These are phyloP conservation scores for Nicotiana knightiana DNA, from an alignment of 257 asterid genomes.

Conservation along the genomic window DNA sequence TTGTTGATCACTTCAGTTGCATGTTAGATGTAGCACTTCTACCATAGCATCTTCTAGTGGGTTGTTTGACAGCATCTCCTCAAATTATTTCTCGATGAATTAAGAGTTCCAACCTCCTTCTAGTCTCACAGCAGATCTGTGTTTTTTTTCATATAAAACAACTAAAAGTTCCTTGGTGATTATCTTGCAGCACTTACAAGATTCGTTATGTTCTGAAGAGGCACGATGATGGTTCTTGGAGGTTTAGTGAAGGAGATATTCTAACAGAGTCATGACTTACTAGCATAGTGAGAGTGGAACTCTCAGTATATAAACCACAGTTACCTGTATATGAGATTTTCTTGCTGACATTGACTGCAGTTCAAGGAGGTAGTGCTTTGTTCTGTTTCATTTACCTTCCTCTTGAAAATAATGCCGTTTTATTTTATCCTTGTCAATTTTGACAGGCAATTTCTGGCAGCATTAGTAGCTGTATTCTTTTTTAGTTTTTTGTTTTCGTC, in stretches of 20 bases:
- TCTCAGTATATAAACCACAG: conserved; percentile 11
- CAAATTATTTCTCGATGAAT: background rate
- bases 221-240: conserved; percentile 86
- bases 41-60: background rate
- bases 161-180: conserved; percentile 3
- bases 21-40: background rate
- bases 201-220: conserved; percentile 71
- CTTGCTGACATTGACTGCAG: conserved; percentile 16
- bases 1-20: background rate
- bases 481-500: conserved; percentile 19
- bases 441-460: conserved; percentile 24
- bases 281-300: conserved; percentile 6
- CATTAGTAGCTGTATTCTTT: conserved; percentile 27
- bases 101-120: background rate
- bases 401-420: background rate
- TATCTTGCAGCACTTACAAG: conserved; percentile 75
- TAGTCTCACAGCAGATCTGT: background rate
- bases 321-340: conserved; percentile 29
- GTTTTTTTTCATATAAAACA: background rate
- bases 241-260: conserved; percentile 66
- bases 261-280: conserved; percentile 39
- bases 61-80: background rate
- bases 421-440: background rate
- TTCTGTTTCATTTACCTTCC: background rate
- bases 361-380: conserved; percentile 15